Evolutionary conservation across 2,329 filamentous ascomycete genomes (phyloP).

Genomic region (Cladophialophora carrionii): DNA sequence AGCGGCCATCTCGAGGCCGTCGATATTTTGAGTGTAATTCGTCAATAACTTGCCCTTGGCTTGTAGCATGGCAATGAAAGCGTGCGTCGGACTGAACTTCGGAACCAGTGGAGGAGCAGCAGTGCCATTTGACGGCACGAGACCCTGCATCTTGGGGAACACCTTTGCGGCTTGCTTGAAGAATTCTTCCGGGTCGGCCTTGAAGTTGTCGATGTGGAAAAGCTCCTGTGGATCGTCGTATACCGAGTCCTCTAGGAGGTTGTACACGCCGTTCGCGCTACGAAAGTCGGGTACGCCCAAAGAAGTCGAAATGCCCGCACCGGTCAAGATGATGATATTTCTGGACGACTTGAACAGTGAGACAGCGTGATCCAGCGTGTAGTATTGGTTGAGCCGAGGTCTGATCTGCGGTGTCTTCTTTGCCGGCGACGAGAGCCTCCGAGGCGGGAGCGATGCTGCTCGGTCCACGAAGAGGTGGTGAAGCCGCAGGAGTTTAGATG

Average conservation of each 20-base stretch:
- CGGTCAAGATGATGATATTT: conserved; percentile 92
- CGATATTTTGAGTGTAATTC: conserved; percentile 98
- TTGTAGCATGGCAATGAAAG: conserved; percentile 88
- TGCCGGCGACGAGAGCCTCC: conserved; percentile 26
- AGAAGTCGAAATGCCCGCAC: conserved; percentile 94
- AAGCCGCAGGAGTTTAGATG: conserved; percentile 27
- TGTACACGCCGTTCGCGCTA: conserved; percentile 71
- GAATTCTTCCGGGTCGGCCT: conserved; percentile 83
- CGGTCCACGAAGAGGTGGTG: conserved; percentile 25
- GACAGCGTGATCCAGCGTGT: conserved; percentile 86
- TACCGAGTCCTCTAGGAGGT: conserved; percentile 69
- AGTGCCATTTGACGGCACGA: conserved; percentile 20
- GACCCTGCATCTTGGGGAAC: conserved; percentile 65
- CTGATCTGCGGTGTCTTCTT: conserved; percentile 28
- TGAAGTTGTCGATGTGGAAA: conserved; percentile 87
- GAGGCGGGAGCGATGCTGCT: conserved; percentile 29
- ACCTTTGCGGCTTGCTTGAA: conserved; percentile 69
- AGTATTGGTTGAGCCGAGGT: conserved; percentile 60
- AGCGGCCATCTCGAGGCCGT: conserved; percentile 88
- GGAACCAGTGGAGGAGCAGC: conserved; percentile 46
- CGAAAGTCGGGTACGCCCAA: conserved; percentile 97
- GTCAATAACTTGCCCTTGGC: conserved; percentile 86
- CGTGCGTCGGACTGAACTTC: conserved; percentile 86
- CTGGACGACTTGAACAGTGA: conserved; percentile 70
- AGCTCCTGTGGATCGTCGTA: conserved; percentile 87